Evolutionary conservation across 2,329 filamentous ascomycete species (phyloP).

Genomic region (Elsinoe batatas): DNA sequence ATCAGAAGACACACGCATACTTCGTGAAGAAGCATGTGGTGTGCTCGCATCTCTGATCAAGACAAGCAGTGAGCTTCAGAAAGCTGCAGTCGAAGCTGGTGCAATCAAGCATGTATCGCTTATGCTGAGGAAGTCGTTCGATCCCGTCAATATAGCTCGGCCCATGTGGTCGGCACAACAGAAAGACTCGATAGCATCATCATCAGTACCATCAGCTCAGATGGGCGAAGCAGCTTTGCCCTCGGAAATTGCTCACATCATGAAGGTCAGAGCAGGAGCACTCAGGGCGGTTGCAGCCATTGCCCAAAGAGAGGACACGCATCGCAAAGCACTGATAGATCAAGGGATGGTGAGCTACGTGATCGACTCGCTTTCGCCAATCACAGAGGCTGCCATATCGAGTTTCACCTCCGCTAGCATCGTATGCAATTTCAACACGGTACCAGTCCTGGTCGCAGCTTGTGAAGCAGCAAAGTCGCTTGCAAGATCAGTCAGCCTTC

Average conservation of each 20-base stretch:
- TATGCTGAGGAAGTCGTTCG: constrained; percentile 57
- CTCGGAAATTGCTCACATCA: constrained; percentile 54
- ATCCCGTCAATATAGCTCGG: constrained; percentile 41
- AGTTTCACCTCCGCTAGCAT: constrained; percentile 18
- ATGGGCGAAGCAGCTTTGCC: constrained; percentile 55
- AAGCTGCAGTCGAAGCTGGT: constrained; percentile 63
- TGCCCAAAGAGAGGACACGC: constrained; percentile 69
- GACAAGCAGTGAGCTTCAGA: constrained; percentile 70
- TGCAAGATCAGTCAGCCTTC: constrained; percentile 71
- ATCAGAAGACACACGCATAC: constrained; percentile 32
- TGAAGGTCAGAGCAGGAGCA: constrained; percentile 64
- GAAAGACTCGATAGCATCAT: constrained; percentile 18
- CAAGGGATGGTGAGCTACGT: constrained; percentile 73
- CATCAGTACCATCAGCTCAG: constrained; percentile 30
- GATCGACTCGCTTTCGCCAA: constrained; percentile 67
- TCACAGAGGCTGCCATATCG: constrained; percentile 31
- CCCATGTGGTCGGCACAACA: constrained; percentile 46
- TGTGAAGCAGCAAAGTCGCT: constrained; percentile 74
- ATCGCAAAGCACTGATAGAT: constrained; percentile 72
- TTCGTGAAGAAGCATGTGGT: constrained; percentile 62
- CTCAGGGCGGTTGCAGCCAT: constrained; percentile 75
- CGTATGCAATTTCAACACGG: constrained; percentile 56
- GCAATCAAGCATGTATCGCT: constrained; percentile 53
- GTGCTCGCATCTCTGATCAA: constrained; percentile 70
- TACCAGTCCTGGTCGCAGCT: constrained; percentile 69